These are phyloP conservation scores for Filobasidium floriforme DNA, from an alignment of 768 basidiomycete species.

Conservation along the genomic window DNA sequence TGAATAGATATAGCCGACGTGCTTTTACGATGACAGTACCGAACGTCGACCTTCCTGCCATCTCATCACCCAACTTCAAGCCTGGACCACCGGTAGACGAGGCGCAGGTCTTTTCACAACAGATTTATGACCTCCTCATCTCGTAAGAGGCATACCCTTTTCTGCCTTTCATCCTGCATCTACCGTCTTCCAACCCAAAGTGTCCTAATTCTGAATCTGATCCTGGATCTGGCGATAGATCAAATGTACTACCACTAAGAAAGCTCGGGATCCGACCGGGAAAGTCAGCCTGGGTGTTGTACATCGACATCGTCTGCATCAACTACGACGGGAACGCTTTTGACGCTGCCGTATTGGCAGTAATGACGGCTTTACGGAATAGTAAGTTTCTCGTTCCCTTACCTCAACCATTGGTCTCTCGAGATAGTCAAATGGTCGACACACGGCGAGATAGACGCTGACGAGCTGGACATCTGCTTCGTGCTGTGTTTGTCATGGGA, in stretches of 20 bases:
- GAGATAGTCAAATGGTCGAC: background rate
- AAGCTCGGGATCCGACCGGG: constrained; percentile 72
- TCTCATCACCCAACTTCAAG: constrained; percentile 89
- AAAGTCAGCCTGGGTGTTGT: constrained; percentile 85
- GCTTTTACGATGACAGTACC: constrained; percentile 56
- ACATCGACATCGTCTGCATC: constrained; percentile 87
- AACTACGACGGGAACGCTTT: constrained; percentile 96
- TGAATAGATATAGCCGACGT: background rate
- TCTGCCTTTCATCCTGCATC: background rate
- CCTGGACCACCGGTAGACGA: constrained; percentile 92
- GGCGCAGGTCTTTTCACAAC: constrained; percentile 79
- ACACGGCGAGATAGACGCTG: background rate
- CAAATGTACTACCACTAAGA: constrained; percentile 57
- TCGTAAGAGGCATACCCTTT: constrained; percentile 52
- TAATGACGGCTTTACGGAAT: constrained; percentile 76
- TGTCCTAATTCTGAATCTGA: background rate
- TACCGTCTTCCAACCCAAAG: background rate
- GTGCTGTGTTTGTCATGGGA: background rate
- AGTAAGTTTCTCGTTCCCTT: too few relatives aligned
- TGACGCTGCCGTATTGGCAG: constrained; percentile 79
- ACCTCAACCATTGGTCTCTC: too few relatives aligned
- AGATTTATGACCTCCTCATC: constrained; percentile 68
- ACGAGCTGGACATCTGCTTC: background rate
- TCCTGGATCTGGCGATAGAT: constrained; percentile 48
- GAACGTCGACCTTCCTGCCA: constrained; percentile 84